Conservation (phyloP, 129 eudicot species). For the Helianthus tuberosus region DNA sequence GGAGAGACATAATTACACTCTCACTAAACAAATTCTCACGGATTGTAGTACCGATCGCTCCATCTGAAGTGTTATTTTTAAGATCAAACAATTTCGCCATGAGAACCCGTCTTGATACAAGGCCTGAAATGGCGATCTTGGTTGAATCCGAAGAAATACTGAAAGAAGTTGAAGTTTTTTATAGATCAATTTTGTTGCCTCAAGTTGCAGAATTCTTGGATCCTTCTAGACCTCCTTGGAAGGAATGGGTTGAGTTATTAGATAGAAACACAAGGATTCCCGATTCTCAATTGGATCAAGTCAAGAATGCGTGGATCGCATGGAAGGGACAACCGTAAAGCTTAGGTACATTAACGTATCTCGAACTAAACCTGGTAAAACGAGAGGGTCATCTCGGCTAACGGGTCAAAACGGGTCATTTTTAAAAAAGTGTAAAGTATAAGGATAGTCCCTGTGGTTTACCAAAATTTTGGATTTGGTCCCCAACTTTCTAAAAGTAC, state of each 20-base stretch:
- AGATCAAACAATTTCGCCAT: constrained; percentile 69
- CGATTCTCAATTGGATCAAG: constrained; percentile 66
- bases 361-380: too few species aligned
- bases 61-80: constrained; percentile 78
- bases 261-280: constrained; percentile 83
- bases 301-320: constrained; percentile 64
- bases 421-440: too few species aligned
- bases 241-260: constrained; percentile 68
- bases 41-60: constrained; percentile 84
- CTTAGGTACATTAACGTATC: neutral
- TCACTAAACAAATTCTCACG: constrained; percentile 81
- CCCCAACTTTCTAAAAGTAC: too few species aligned
- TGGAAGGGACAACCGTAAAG: constrained; percentile 60
- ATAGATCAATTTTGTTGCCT: constrained; percentile 58
- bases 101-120: constrained; percentile 57
- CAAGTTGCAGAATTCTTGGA: constrained; percentile 71
- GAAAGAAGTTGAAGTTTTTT: constrained; percentile 66
- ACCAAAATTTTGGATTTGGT: too few species aligned
- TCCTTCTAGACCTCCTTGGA: constrained; percentile 75
- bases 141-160: constrained; percentile 77
- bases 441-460: too few species aligned
- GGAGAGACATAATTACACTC: constrained; percentile 59
- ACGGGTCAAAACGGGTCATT: neutral
- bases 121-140: constrained; percentile 77
- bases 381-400: neutral